Evolutionary conservation across 2,329 filamentous ascomycete species (phyloP).

Genomic region (Nigrospora sphaerica): DNA sequence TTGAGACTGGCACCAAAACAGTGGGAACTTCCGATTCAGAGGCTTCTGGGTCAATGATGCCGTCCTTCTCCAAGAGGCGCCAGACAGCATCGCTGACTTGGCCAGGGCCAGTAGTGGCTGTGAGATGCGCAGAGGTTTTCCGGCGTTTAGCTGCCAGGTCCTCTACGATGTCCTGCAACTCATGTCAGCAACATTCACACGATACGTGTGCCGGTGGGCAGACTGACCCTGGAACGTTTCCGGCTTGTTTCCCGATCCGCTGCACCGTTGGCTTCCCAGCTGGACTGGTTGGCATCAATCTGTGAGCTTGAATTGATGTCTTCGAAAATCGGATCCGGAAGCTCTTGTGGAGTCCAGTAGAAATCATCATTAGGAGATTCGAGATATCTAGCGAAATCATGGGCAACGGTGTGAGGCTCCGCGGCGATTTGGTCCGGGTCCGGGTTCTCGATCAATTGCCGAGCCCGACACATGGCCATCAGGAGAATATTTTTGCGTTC

Average conservation of each 20-base stretch:
- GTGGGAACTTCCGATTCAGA: slow-evolving; percentile 12
- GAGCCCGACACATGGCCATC: slow-evolving; percentile 21
- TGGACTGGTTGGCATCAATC: slow-evolving; percentile 21
- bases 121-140: slow-evolving; percentile 17
- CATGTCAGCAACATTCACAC: slow-evolving; percentile 8
- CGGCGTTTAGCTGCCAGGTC: slow-evolving; percentile 22
- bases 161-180: slow-evolving; percentile 24
- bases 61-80: slow-evolving; percentile 16
- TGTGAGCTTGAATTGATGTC: slow-evolving; percentile 32
- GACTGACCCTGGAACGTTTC: slow-evolving; percentile 43
- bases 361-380: slow-evolving; percentile 29
- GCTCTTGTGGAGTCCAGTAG: slow-evolving; percentile 36
- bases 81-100: slow-evolving; percentile 23
- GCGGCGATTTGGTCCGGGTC: slow-evolving; percentile 22
- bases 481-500: slow-evolving; percentile 41
- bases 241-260: slow-evolving; percentile 16
- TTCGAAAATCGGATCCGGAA: slow-evolving; percentile 44
- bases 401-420: slow-evolving; percentile 39
- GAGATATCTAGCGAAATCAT: slow-evolving; percentile 38
- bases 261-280: slow-evolving; percentile 4
- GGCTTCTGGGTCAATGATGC: slow-evolving; percentile 3
- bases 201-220: not conserved
- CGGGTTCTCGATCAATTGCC: slow-evolving; percentile 29
- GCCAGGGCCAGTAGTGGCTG: slow-evolving; percentile 16
- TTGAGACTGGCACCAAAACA: slow-evolving; percentile 19